Percentiles rank a stretch among this genome's conserved stretches.
Evolutionary conservation across 2,329 filamentous ascomycete species (phyloP).

Genomic region (Shiraia sp.): DNA sequence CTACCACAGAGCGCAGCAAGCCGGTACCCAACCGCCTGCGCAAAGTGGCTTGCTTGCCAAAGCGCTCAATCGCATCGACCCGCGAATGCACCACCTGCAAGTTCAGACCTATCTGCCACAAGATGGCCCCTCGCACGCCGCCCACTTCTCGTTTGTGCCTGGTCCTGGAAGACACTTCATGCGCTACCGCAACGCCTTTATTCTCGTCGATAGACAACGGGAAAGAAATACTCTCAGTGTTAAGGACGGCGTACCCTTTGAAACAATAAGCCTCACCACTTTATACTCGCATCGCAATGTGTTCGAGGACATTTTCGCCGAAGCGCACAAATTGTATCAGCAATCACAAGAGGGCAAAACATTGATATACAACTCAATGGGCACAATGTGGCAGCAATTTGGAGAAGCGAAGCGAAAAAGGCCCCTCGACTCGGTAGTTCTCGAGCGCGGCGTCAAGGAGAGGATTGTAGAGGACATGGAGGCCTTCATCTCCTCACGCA

Average conservation of each 20-base stretch:
- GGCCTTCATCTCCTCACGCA: constrained; percentile 76
- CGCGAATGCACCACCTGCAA: constrained; percentile 65
- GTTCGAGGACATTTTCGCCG: constrained; percentile 86
- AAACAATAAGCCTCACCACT: constrained; percentile 89
- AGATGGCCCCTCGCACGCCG: constrained; percentile 70
- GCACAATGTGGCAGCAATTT: constrained; percentile 82
- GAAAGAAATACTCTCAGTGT: constrained; percentile 76
- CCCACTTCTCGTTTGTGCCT: constrained; percentile 85
- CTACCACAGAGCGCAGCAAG: constrained; percentile 69
- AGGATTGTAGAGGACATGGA: constrained; percentile 77
- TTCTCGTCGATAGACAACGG: constrained; percentile 83
- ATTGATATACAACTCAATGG: constrained; percentile 82
- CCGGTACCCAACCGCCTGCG: constrained; percentile 33
- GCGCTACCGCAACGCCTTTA: constrained; percentile 83
- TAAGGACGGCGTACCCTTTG: constrained; percentile 85
- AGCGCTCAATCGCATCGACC: constrained; percentile 61
- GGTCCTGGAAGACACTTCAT: constrained; percentile 89
- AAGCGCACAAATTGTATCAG: constrained; percentile 80
- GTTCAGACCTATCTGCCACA: constrained; percentile 67
- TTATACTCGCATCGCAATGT: constrained; percentile 86
- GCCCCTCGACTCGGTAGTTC: constrained; percentile 82
- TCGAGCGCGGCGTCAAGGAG: constrained; percentile 83
- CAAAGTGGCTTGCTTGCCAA: constrained; percentile 53
- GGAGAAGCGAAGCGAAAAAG: constrained; percentile 85
- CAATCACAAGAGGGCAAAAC: constrained; percentile 90